Percentiles rank a stretch among this genome's conserved stretches.
Evolutionary conservation across 352 stramenopile species (phyloP).

Genomic region (Pythium dissotocum): DNA sequence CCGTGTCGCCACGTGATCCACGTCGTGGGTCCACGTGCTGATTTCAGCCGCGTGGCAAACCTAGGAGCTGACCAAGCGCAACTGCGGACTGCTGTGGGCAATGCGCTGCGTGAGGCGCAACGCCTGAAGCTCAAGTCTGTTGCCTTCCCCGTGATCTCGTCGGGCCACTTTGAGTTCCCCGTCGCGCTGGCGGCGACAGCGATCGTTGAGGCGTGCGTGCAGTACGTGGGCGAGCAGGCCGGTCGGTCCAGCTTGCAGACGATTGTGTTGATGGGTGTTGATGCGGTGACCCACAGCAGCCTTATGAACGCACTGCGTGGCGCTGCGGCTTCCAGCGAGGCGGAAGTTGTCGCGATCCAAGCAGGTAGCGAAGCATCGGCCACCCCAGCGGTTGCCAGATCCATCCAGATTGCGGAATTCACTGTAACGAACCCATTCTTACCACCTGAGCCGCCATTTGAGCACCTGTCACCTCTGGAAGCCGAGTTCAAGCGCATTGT

Average conservation of each 20-base stretch:
- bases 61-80: slow-evolving; percentile 26
- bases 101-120: slow-evolving; percentile 35
- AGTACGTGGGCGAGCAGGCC: slow-evolving; percentile 13
- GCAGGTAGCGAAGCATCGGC: too few relatives aligned
- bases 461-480: too few relatives aligned
- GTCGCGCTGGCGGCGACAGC: slow-evolving; percentile 1
- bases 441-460: too few relatives aligned
- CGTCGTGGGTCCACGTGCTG: slow-evolving; percentile 34
- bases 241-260: slow-evolving; percentile 10
- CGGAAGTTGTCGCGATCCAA: too few relatives aligned
- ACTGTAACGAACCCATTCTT: too few relatives aligned
- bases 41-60: background rate
- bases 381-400: too few relatives aligned
- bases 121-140: slow-evolving; percentile 35
- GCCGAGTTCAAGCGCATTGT: too few relatives aligned
- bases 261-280: slow-evolving; percentile 46
- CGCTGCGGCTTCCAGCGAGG: too few relatives aligned
- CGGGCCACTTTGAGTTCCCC: slow-evolving; percentile 34
- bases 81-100: slow-evolving; percentile 42
- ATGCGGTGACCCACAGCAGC: slow-evolving; percentile 33
- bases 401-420: too few relatives aligned
- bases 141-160: slow-evolving; percentile 46
- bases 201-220: slow-evolving; percentile 18
- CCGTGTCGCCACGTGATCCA: slow-evolving; percentile 49
- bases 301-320: slow-evolving; percentile 23